Percentiles rank a stretch among this genome's conserved stretches.
Evolutionary conservation across 768 basidiomycete species (phyloP).

Genomic region (Xerocomellus chrysenteron): DNA sequence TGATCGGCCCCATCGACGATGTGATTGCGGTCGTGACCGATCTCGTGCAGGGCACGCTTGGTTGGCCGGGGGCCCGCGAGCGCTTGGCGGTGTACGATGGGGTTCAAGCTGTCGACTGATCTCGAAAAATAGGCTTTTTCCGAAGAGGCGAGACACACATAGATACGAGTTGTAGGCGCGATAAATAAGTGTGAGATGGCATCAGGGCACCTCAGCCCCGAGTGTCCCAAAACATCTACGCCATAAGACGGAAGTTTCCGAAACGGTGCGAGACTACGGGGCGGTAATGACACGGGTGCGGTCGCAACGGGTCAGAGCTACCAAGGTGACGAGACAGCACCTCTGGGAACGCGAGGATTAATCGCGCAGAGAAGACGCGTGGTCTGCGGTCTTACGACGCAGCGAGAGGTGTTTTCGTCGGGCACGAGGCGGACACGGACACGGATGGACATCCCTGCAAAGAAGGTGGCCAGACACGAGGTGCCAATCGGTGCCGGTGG

Average conservation of each 20-base stretch:
- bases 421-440: neutral
- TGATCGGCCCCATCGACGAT: constrained; percentile 87
- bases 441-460: neutral
- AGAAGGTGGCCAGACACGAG: too few species aligned
- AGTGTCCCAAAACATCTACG: too few species aligned
- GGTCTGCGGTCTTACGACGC: neutral
- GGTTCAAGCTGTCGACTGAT: constrained; percentile 73
- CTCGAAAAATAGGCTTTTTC: constrained; percentile 7
- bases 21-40: constrained; percentile 80
- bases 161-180: neutral
- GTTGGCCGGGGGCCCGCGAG: constrained; percentile 75
- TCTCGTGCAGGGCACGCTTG: constrained; percentile 70
- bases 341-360: constrained; percentile 3
- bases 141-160: constrained; percentile 10
- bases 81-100: constrained; percentile 81
- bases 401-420: too few species aligned
- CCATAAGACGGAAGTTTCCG: too few species aligned
- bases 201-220: neutral
- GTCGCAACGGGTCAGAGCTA: neutral
- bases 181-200: neutral
- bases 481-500: constrained; percentile 3
- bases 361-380: neutral
- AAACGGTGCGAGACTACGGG: too few species aligned
- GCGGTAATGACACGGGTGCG: too few species aligned
- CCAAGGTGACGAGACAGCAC: neutral